A percentile compares a stretch with the other conserved stretches of the same genome.
phyloP scores from a whole-genome alignment of 306 rosid species.

The Alnus rubra region DNA sequence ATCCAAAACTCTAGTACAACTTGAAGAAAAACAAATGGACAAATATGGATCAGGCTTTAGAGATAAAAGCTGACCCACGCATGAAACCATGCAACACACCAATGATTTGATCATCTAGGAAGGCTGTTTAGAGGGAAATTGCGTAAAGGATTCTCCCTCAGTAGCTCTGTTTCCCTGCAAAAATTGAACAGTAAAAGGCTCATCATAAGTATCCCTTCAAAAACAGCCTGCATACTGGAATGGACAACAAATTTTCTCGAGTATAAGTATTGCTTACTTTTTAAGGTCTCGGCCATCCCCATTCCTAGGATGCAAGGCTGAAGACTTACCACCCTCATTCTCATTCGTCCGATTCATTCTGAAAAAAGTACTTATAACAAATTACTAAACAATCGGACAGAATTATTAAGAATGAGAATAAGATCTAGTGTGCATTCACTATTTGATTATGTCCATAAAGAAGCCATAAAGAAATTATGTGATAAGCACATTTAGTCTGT shows the following conservation, averaged over 20 bases:
- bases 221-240: not conserved
- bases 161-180: constrained; percentile 73
- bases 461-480: no score
- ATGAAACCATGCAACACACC: constrained; percentile 1
- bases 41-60: constrained; percentile 31
- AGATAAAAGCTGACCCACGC: constrained; percentile 30
- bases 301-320: constrained; percentile 51
- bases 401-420: not conserved
- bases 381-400: not conserved
- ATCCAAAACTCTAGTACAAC: not conserved
- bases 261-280: constrained; percentile 42
- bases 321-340: constrained; percentile 36
- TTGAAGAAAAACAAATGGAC: not conserved
- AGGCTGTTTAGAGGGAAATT: constrained; percentile 73
- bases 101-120: constrained; percentile 53
- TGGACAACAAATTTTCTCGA: not conserved
- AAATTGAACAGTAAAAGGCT: constrained; percentile 11
- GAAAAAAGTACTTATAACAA: not conserved
- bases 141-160: constrained; percentile 83
- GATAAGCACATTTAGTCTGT: not conserved
- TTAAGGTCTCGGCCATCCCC: constrained; percentile 55
- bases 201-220: not conserved
- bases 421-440: not conserved
- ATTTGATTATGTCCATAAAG: no score
- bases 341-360: constrained; percentile 39